phyloP scores from a whole-genome alignment of 768 basidiomycete genomes.

The Leccinum truebloodii region DNA sequence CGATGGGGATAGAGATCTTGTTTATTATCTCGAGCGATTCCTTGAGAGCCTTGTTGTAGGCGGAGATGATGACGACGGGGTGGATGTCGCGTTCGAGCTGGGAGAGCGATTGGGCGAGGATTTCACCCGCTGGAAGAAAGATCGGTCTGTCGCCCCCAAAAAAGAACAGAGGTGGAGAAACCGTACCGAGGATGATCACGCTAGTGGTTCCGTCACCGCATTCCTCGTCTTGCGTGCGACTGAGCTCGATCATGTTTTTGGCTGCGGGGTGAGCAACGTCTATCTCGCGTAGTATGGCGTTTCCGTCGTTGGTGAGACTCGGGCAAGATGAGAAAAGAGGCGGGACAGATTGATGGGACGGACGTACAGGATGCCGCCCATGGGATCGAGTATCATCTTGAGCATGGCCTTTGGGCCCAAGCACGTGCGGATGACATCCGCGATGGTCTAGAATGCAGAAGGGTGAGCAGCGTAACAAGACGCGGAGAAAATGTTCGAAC shows the following conservation, averaged over 20 bases:
- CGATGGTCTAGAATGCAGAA: constrained; percentile 68
- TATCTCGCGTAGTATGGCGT: constrained; percentile 96
- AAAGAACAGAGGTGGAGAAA: neutral
- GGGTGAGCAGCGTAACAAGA: neutral
- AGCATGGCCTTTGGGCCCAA: constrained; percentile 97
- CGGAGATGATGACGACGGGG: constrained; percentile 97
- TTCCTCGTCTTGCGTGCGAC: constrained; percentile 97
- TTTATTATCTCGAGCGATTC: constrained; percentile 89
- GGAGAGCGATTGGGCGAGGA: constrained; percentile 90
- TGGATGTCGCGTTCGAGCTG: constrained; percentile 97
- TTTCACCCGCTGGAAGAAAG: constrained; percentile 75
- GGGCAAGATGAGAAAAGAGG: neutral
- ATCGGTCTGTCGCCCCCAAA: neutral
- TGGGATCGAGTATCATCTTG: constrained; percentile 99
- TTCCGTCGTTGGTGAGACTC: constrained; percentile 98
- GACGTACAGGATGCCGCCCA: constrained; percentile 95
- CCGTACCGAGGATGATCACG: constrained; percentile 92
- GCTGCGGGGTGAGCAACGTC: constrained; percentile 99
- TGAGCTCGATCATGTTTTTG: constrained; percentile 99
- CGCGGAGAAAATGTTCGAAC: constrained; percentile 40
- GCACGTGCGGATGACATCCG: constrained; percentile 97
- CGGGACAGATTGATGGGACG: neutral
- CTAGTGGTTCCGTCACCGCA: constrained; percentile 98
- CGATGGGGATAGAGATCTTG: constrained; percentile 86
- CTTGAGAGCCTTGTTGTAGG: constrained; percentile 94